These are phyloP conservation scores for Podospora sp. DNA, from an alignment of 495 filamentous ascomycete genomes.

Conservation along the genomic window DNA sequence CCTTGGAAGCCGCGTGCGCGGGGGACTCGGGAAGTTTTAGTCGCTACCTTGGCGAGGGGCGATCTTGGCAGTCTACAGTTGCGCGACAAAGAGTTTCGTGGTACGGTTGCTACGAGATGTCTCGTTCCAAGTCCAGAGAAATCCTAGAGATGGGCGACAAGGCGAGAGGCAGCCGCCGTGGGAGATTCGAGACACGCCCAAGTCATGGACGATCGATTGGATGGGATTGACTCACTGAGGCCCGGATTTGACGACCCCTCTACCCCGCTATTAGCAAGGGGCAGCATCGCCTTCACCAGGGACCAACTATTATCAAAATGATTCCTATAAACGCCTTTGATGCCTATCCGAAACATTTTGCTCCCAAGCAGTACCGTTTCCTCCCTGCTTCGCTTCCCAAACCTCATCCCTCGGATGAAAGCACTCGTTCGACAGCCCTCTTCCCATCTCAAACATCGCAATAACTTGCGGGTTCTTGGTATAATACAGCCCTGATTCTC, in stretches of 20 bases:
- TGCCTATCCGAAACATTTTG: not conserved
- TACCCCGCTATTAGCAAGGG: slow-evolving; percentile 6
- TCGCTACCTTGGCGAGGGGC: not conserved
- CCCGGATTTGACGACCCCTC: slow-evolving; percentile 10
- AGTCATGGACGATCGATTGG: slow-evolving; percentile 16
- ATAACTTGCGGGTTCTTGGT: not conserved
- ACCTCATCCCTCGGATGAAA: not conserved
- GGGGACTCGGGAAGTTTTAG: not conserved
- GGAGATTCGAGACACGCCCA: not conserved
- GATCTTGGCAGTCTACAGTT: not conserved
- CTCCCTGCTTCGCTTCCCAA: not conserved
- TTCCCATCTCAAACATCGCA: not conserved
- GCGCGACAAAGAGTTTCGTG: not conserved
- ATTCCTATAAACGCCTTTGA: not conserved
- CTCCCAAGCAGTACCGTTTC: not conserved
- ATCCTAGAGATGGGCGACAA: not conserved
- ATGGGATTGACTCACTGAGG: slow-evolving; percentile 5
- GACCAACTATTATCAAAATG: not conserved
- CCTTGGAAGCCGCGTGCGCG: not conserved
- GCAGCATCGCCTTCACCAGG: not conserved
- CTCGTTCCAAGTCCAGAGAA: not conserved
- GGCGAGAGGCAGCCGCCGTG: not conserved
- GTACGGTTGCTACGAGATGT: not conserved
- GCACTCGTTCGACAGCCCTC: not conserved
- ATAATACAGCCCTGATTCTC: not conserved